Evolutionary conservation across 345 rosid genomes (phyloP), one percentile per base, ranked within the genome.

Genomic region (Crucihimalaya himalaica): DNA sequence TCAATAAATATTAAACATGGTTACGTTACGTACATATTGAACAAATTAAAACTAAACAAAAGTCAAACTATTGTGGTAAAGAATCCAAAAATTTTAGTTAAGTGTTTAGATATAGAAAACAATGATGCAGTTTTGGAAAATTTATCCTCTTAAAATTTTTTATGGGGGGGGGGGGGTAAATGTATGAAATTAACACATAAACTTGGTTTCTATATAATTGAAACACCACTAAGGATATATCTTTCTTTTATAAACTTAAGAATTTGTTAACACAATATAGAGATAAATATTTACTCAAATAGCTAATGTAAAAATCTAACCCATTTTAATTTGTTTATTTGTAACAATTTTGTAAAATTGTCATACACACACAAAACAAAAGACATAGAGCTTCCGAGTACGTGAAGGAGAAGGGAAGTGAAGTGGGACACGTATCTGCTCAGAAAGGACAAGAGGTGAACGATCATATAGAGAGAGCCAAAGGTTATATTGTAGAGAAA

Each of bases 341-440:
- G 6, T 63, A 11, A 32, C 54, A 43, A 45, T 45, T 54, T 31
- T 45, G 65, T 55, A 7, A 55, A 64, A 34, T 47, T 56, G 31
- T 25, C 39, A 32, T 12, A 19, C 0, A 32, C 34, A 72, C 35
- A 16, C 46, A 42, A 16, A 40, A 40, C 7, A 14, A 65, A 40
- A 75, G 79, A 68, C 34, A 62, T 19, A 69, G 54, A 53, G 74
- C 74, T 53, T 57, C 64, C 27, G 70, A 76, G 5, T 69, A 61
- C 50, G 79, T 69, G 58, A 76, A 76, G n/a, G 70, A 76, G 4
- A 76, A 31, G 43, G 79, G 79, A 70, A 77, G 80, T 3, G 55
- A 51, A 63, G 16, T 71, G 48, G 72, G 80, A 58, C 61, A 77
- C 1, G 21, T 31, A 8, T 56, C 71, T 18, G 62, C 76, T 28